Evolutionary conservation across 768 basidiomycete species (phyloP), one percentile per base, ranked within the genome.

Genomic region (Tephrocybe sp.): DNA sequence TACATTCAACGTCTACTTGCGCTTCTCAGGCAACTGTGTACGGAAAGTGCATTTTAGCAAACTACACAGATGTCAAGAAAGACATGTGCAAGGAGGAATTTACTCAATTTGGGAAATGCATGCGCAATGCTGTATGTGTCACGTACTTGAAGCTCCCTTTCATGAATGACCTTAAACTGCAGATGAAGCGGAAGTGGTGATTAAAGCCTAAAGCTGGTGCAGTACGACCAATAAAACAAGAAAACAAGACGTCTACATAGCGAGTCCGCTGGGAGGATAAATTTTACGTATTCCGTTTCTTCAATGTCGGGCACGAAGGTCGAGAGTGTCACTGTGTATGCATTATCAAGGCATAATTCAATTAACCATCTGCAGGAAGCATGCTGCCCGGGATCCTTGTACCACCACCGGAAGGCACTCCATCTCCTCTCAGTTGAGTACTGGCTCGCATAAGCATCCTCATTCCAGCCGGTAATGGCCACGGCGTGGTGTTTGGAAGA

Each of bases 71-170:
- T 53, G 86, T 92, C 5, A 80, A 73, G 52, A 88, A 87, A 65
- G 89, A 91, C 58, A 80, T 83, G 58, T 99, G 96, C 71, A 81
- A 81, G 43, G 78, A 79, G 2, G 92, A 98, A 67, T 98, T 97
- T 53, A 74, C 74, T 11, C 81, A 80, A 55, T 99, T 98, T 67
- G 87, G 84, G 32, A 73, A 79, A 26, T 99, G 96, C 65, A 68
- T 99, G 26, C 82, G 84, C 39, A 73, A 81, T 56, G 84, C 85
- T 47, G 96, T 97, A 69, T 51, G 83, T 70, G 15, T 26, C 25
- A 28, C 39, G 30, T 32, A 21, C 16, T 44, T 16, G n/a, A 36
- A 35, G 13, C 8, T 26, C 16, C 12, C 38, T 24, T 37, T 7
- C 30, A 25, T 43, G n/a, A 31, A 40, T 43, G 21, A 45, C 15